These are phyloP conservation scores for Microbotryum lychnidis-dioicae DNA, from an alignment of 1,284 basidiomycete genomes.

Conservation along the genomic window DNA sequence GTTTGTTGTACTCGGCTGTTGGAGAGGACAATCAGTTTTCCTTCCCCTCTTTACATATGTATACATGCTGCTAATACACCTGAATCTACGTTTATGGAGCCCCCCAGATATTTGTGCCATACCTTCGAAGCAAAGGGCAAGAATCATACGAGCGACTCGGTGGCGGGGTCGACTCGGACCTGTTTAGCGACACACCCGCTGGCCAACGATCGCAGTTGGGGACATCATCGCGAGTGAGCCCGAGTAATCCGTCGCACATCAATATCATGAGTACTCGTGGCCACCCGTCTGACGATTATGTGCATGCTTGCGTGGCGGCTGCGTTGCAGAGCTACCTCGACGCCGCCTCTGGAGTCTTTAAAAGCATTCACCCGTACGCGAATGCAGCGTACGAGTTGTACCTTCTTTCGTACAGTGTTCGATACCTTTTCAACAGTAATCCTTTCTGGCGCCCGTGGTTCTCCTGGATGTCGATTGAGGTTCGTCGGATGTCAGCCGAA, in stretches of 20 bases:
- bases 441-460: constrained; percentile 89
- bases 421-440: constrained; percentile 82
- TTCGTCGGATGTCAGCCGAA: constrained; percentile 65
- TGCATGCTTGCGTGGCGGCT: too few relatives aligned
- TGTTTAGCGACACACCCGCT: constrained; percentile 12
- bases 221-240: too few relatives aligned
- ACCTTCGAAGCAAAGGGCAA: constrained; percentile 75
- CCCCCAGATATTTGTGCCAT: constrained; percentile 73
- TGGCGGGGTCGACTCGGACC: constrained; percentile 54
- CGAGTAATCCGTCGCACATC: too few relatives aligned
- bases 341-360: constrained; percentile 32
- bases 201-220: neutral
- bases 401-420: constrained; percentile 74
- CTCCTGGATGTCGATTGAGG: constrained; percentile 68
- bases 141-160: constrained; percentile 86
- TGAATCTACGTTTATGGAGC: constrained; percentile 21
- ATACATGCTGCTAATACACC: neutral
- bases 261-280: too few relatives aligned
- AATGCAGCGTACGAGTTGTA: constrained; percentile 70
- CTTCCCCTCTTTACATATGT: neutral
- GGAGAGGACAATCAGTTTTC: neutral
- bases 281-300: too few relatives aligned
- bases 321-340: neutral
- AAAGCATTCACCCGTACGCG: constrained; percentile 62
- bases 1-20: neutral